These are phyloP conservation scores for Penicillium sp. DNA, from an alignment of 2,329 filamentous ascomycete genomes.

Conservation along the genomic window DNA sequence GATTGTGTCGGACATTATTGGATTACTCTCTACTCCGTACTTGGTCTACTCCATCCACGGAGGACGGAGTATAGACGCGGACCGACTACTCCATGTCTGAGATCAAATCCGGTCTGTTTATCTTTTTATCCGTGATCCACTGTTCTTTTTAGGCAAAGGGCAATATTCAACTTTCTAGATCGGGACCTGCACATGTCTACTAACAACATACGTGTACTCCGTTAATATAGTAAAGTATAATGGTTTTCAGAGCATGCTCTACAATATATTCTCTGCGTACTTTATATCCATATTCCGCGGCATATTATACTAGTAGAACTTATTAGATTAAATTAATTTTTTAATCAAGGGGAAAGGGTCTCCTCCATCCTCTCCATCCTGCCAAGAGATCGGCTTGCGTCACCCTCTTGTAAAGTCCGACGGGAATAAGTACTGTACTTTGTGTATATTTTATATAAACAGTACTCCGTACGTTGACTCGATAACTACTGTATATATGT, in stretches of 20 bases:
- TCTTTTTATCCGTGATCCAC: background rate
- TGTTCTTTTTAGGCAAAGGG: background rate
- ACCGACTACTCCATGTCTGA: background rate
- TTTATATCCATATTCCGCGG: background rate
- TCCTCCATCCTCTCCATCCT: background rate
- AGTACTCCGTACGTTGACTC: background rate
- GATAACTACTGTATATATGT: background rate
- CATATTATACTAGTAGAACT: background rate
- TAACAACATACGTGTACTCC: background rate
- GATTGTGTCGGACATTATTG: background rate
- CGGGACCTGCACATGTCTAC: background rate
- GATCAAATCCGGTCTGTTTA: background rate
- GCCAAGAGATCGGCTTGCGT: constrained; percentile 26
- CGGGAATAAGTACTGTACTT: background rate
- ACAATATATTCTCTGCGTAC: background rate
- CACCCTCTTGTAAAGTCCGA: constrained; percentile 5
- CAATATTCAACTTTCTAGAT: background rate
- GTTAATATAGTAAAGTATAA: background rate
- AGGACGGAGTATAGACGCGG: background rate
- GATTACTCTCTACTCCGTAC: background rate
- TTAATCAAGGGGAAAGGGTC: background rate
- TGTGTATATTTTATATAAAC: too few relatives aligned
- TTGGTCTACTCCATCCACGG: background rate
- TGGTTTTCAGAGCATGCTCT: background rate
- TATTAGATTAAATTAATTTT: background rate